Evolutionary conservation across 2,329 filamentous ascomycete genomes (phyloP).

Genomic region (Aspergillus hiratsukae): DNA sequence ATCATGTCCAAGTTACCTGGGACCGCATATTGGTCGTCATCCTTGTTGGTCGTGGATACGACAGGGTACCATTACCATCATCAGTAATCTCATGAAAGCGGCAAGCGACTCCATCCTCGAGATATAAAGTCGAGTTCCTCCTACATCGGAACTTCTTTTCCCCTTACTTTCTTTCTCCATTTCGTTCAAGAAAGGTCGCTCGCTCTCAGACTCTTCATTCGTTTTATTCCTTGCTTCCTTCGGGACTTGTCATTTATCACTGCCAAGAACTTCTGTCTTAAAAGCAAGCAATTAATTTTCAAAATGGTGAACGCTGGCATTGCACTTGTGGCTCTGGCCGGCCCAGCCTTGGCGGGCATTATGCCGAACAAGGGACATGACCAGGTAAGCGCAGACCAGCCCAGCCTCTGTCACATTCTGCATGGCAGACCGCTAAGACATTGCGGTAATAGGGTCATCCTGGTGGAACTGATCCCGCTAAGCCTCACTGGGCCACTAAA

Average conservation of each 20-base stretch:
- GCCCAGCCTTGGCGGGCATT: constrained; percentile 33
- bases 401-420: background rate
- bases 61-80: constrained; percentile 21
- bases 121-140: constrained; percentile 24
- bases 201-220: constrained; percentile 19
- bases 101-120: constrained; percentile 1
- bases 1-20: background rate
- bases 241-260: constrained; percentile 5
- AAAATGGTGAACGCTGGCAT: constrained; percentile 34
- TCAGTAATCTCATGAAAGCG: constrained; percentile 12
- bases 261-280: constrained; percentile 14
- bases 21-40: constrained; percentile 4
- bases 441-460: background rate
- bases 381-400: constrained; percentile 2
- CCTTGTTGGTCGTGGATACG: constrained; percentile 21
- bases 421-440: background rate
- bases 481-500: constrained; percentile 22
- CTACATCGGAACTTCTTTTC: background rate
- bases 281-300: constrained; percentile 10
- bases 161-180: constrained; percentile 7
- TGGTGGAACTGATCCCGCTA: background rate
- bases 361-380: constrained; percentile 19
- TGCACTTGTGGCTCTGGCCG: constrained; percentile 33
- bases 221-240: constrained; percentile 13
- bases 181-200: constrained; percentile 14